These are phyloP conservation scores for Starmerella sirachaensis DNA, from an alignment of 805 yeast genomes.

Conservation along the genomic window DNA sequence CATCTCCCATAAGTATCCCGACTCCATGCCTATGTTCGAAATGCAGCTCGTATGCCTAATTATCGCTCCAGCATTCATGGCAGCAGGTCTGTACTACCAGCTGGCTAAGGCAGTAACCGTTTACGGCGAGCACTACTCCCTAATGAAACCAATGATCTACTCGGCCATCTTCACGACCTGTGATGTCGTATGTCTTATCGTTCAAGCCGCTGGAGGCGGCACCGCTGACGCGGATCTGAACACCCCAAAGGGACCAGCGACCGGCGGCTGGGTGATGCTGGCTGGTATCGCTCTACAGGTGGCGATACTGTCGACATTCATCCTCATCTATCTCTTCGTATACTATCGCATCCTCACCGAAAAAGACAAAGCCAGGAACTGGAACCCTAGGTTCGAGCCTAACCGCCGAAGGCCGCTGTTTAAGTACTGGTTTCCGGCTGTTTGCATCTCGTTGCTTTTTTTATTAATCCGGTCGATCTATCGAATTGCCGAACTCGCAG, in stretches of 20 bases:
- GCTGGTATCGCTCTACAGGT: constrained; percentile 75
- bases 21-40: constrained; percentile 35
- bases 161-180: constrained; percentile 52
- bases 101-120: constrained; percentile 56
- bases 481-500: constrained; percentile 57
- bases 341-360: constrained; percentile 8
- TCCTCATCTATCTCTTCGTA: constrained; percentile 39
- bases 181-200: constrained; percentile 50
- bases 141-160: constrained; percentile 44
- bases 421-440: constrained; percentile 22
- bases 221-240: constrained; percentile 39
- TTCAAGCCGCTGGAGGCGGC: constrained; percentile 75
- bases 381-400: constrained; percentile 16
- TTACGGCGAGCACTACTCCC: constrained; percentile 44
- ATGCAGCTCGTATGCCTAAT: constrained; percentile 60
- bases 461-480: constrained; percentile 59
- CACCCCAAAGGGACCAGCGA: constrained; percentile 27
- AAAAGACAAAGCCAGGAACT: constrained; percentile 6
- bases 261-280: constrained; percentile 59
- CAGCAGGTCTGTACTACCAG: constrained; percentile 71
- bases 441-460: constrained; percentile 35
- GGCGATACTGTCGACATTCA: constrained; percentile 50
- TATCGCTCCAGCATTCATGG: constrained; percentile 68
- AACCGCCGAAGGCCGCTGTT: constrained; percentile 19
- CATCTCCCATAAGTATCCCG: constrained; percentile 31